Evolutionary conservation across 129 eudicot species (phyloP).

Genomic region (Centrapalus pauciflorus): DNA sequence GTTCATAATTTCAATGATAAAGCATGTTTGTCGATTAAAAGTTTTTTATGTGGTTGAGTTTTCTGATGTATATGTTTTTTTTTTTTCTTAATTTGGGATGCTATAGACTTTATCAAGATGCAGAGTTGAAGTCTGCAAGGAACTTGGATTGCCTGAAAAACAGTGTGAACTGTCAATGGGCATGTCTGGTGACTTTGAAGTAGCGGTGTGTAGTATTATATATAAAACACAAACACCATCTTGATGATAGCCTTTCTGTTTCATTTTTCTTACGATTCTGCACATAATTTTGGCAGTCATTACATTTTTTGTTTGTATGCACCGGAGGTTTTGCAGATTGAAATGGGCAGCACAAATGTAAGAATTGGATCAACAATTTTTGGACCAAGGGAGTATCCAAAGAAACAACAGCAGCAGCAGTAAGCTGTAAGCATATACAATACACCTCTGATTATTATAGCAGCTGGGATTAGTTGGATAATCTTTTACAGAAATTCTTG

Average conservation of each 20-base stretch:
- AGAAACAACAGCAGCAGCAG: conserved; percentile 29
- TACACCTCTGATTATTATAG: not conserved
- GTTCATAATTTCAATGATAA: no score
- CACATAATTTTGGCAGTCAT: no score
- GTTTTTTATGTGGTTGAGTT: not conserved
- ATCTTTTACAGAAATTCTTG: not conserved
- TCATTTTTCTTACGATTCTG: not conserved
- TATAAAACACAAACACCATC: no score
- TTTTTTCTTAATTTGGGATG: conserved; percentile 8
- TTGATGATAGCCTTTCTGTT: no score
- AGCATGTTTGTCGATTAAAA: not conserved
- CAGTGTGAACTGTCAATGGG: conserved; percentile 96
- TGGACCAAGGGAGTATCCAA: conserved; percentile 83
- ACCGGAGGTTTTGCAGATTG: conserved; percentile 89
- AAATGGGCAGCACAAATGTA: conserved; percentile 91
- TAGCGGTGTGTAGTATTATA: conserved; percentile 61
- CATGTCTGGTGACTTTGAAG: conserved; percentile 98
- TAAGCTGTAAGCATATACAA: not conserved
- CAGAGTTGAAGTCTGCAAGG: conserved; percentile 70
- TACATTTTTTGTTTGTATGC: no score
- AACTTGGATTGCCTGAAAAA: conserved; percentile 58
- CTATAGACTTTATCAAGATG: conserved; percentile 65
- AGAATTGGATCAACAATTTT: conserved; percentile 94
- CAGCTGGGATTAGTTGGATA: no score
- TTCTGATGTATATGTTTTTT: no score